A percentile compares a stretch with the other conserved stretches of the same genome.
phyloP scores from a whole-genome alignment of 768 basidiomycete genomes.

The Lanmaoa pseudosensibilis region DNA sequence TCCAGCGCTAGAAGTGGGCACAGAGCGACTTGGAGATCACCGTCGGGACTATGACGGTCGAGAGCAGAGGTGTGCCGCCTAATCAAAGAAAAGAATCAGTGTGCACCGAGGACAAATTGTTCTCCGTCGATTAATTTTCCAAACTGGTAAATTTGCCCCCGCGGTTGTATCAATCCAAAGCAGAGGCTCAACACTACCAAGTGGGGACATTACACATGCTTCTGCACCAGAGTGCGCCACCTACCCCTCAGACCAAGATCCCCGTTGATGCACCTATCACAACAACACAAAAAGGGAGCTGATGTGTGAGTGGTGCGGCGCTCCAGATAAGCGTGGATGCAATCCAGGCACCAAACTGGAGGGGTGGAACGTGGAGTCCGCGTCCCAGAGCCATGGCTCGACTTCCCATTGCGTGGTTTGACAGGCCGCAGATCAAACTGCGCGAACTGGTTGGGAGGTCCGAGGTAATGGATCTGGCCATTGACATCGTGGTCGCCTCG shows the following conservation, averaged over 20 bases:
- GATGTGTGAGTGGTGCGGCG: background rate
- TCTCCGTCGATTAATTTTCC: background rate
- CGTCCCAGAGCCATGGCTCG: background rate
- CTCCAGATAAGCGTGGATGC: constrained; percentile 3
- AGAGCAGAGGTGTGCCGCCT: background rate
- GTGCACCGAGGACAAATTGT: background rate
- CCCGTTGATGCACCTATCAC: background rate
- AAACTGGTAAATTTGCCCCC: background rate
- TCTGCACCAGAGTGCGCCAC: background rate
- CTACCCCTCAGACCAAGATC: background rate
- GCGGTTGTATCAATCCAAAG: background rate
- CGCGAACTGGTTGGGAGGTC: background rate
- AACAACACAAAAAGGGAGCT: too few relatives aligned
- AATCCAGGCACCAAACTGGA: background rate
- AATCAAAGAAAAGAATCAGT: too few relatives aligned
- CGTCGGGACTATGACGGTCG: too few relatives aligned
- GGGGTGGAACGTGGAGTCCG: constrained; percentile 1
- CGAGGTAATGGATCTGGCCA: background rate
- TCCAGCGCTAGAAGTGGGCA: background rate
- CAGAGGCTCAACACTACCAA: background rate
- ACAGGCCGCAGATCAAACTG: background rate
- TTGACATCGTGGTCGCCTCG: background rate
- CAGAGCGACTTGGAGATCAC: background rate
- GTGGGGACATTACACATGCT: background rate
- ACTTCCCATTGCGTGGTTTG: background rate